Evolutionary conservation across 305 asterid species (phyloP).

Genomic region (Fraxinus sp.): DNA sequence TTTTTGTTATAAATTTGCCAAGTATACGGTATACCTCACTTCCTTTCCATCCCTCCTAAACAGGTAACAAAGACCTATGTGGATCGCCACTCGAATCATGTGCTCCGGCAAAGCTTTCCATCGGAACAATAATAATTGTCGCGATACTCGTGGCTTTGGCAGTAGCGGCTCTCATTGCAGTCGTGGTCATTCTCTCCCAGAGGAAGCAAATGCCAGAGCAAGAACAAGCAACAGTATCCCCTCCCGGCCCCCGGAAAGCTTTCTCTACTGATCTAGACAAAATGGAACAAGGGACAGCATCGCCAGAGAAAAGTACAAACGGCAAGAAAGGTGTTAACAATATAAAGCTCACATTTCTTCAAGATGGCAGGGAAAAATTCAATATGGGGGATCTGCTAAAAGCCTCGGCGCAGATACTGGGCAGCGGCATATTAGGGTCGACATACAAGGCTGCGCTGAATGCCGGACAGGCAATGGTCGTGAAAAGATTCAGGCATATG

Average conservation of each 20-base stretch:
- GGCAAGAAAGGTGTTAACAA: conserved; percentile 28
- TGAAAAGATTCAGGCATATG: conserved; percentile 64
- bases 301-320: conserved; percentile 20
- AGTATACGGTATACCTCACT: not conserved
- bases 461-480: conserved; percentile 47
- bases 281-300: conserved; percentile 28
- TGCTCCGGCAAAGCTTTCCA: conserved; percentile 22
- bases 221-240: not conserved
- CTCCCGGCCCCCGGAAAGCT: not conserved
- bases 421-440: conserved; percentile 56
- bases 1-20: not conserved
- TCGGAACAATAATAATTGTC: conserved; percentile 32
- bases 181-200: conserved; percentile 48
- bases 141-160: conserved; percentile 37
- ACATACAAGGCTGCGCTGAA: conserved; percentile 60
- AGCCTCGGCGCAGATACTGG: conserved; percentile 77
- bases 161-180: conserved; percentile 38
- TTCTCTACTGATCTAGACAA: conserved; percentile 25
- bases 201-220: conserved; percentile 30
- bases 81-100: conserved; percentile 52
- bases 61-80: conserved; percentile 54
- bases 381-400: conserved; percentile 60
- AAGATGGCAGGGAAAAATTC: conserved; percentile 44
- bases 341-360: conserved; percentile 48
- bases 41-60: not conserved